A percentile compares a stretch with the other conserved stretches of the same genome.
phyloP scores from a whole-genome alignment of 208 protist genomes.

The Leishmania lainsoni region DNA sequence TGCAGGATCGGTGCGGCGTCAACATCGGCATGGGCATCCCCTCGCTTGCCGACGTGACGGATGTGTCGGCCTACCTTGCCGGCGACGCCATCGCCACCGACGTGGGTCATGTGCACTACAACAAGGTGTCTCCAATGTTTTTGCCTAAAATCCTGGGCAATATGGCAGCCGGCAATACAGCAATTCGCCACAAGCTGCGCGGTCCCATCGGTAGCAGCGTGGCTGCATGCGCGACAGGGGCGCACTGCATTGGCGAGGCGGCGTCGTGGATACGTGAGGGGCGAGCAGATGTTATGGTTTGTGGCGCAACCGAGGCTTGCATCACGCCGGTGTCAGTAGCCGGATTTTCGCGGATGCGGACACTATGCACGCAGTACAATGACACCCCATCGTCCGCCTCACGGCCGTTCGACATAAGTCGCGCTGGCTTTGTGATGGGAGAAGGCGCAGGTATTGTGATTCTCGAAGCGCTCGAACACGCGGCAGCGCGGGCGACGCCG shows the following conservation, averaged over 20 bases:
- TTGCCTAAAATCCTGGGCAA: slow-evolving; percentile 98
- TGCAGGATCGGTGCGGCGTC: slow-evolving; percentile 73
- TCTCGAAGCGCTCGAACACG: slow-evolving; percentile 93
- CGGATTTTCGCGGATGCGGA: slow-evolving; percentile 93
- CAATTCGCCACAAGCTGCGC: slow-evolving; percentile 86
- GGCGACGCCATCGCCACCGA: slow-evolving; percentile 13
- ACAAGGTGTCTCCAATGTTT: slow-evolving; percentile 92
- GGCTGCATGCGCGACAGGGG: slow-evolving; percentile 98
- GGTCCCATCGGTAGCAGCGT: slow-evolving; percentile 93
- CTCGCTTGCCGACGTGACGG: slow-evolving; percentile 75
- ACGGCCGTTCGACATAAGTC: slow-evolving; percentile 93
- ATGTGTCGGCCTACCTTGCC: slow-evolving; percentile 62
- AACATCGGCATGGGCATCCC: slow-evolving; percentile 92
- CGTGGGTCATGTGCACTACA: slow-evolving; percentile 34
- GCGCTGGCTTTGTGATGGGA: slow-evolving; percentile 97
- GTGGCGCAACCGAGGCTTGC: slow-evolving; percentile 95
- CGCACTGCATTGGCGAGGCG: slow-evolving; percentile 96
- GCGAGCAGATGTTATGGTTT: slow-evolving; percentile 90
- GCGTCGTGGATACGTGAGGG: slow-evolving; percentile 81
- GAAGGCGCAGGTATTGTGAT: slow-evolving; percentile 96
- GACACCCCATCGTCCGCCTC: slow-evolving; percentile 83
- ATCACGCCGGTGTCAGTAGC: slow-evolving; percentile 92
- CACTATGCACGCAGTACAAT: slow-evolving; percentile 94
- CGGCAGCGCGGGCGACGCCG: slow-evolving; percentile 55
- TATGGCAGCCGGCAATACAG: slow-evolving; percentile 92